Conservation (phyloP, 805 yeast species). For the Saturnispora ahearnii region DNA sequence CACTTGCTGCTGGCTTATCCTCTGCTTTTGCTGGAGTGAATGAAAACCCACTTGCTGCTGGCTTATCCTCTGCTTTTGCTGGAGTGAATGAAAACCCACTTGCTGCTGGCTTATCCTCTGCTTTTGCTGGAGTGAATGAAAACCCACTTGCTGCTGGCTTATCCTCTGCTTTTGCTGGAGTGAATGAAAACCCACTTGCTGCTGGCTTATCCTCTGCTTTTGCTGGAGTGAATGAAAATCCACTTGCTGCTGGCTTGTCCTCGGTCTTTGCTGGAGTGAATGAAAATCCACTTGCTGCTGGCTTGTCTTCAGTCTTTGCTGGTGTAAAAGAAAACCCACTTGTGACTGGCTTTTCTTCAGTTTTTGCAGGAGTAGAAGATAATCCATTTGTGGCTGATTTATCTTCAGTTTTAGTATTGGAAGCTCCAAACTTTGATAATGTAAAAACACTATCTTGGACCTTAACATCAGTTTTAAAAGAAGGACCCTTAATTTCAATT, state of each 20-base stretch:
- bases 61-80: not conserved
- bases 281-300: constrained; percentile 2
- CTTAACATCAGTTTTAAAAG: constrained; percentile 37
- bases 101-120: not conserved
- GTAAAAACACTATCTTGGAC: constrained; percentile 29
- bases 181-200: constrained; percentile 7
- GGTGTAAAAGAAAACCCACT: constrained; percentile 1
- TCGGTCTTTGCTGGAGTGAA: constrained; percentile 4
- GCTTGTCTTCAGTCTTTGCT: constrained; percentile 9
- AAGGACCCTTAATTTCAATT: constrained; percentile 65
- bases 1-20: not conserved
- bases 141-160: not conserved
- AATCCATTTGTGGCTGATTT: constrained; percentile 9
- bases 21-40: not conserved
- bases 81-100: constrained; percentile 7
- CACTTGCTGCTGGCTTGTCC: not conserved
- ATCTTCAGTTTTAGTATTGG: constrained; percentile 14
- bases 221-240: constrained; percentile 2
- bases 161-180: not conserved
- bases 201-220: not conserved
- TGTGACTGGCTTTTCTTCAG: constrained; percentile 9
- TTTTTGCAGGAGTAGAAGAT: constrained; percentile 8
- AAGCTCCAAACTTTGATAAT: constrained; percentile 11
- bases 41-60: constrained; percentile 9
- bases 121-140: not conserved